These are phyloP conservation scores for Pogostemon cablin DNA, from an alignment of 257 asterid genomes.

Conservation along the genomic window DNA sequence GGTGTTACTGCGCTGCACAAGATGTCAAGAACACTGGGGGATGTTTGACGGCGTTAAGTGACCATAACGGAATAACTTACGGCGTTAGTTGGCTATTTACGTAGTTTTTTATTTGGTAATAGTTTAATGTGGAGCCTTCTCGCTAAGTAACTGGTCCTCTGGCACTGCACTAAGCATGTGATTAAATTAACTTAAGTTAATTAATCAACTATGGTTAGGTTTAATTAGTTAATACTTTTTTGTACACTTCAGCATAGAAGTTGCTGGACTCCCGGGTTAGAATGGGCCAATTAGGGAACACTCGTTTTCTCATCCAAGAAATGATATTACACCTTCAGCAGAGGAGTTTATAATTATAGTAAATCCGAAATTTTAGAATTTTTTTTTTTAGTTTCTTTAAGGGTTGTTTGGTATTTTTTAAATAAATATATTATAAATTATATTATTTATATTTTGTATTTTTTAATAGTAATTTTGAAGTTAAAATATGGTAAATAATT, in stretches of 20 bases:
- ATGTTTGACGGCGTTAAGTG: constrained; percentile 39
- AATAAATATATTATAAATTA: no score
- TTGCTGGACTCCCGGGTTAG: constrained; percentile 3
- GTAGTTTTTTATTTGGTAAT: constrained; percentile 28
- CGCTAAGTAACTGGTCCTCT: constrained; percentile 31
- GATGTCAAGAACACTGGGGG: constrained; percentile 25
- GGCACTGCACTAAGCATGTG: constrained; percentile 36
- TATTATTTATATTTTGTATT: no score
- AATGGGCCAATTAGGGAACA: neutral
- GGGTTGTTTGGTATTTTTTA: no score
- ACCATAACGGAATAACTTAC: constrained; percentile 45
- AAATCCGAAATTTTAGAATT: no score
- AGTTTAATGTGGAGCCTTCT: constrained; percentile 43
- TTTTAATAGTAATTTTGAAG: no score
- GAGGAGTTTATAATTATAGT: no score
- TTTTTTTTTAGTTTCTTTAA: no score
- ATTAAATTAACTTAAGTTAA: constrained; percentile 32
- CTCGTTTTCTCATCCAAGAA: neutral
- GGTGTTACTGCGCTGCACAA: constrained; percentile 34
- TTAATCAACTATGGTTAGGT: constrained; percentile 34
- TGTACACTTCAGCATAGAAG: neutral
- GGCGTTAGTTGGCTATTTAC: constrained; percentile 35
- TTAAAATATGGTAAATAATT: no score
- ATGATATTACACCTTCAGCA: no score
- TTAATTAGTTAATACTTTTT: neutral